These are phyloP conservation scores for Furcasterigmium sp. DNA, from an alignment of 2,329 filamentous ascomycete species.

Conservation along the genomic window DNA sequence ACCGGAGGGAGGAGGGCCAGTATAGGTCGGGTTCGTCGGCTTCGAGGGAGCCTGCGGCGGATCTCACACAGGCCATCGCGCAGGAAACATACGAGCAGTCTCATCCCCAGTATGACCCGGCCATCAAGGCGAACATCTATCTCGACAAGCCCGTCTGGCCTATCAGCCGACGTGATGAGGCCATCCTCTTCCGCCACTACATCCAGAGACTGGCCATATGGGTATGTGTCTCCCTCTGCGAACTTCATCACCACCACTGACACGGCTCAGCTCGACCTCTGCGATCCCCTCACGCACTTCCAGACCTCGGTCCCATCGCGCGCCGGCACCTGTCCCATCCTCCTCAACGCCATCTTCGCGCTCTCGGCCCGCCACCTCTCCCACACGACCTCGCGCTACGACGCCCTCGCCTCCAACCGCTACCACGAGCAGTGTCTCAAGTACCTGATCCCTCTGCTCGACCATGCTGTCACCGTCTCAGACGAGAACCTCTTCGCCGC, in stretches of 20 bases:
- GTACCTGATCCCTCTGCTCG: constrained; percentile 40
- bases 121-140: constrained; percentile 9
- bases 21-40: not conserved
- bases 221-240: constrained; percentile 17
- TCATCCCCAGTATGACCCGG: not conserved
- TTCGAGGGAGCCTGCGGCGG: not conserved
- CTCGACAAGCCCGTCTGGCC: constrained; percentile 16
- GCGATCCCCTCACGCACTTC: constrained; percentile 40
- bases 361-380: constrained; percentile 50
- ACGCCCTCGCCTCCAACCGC: constrained; percentile 41
- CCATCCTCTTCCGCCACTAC: constrained; percentile 27
- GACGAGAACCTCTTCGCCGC: constrained; percentile 52
- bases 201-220: constrained; percentile 27
- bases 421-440: constrained; percentile 51
- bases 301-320: constrained; percentile 47
- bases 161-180: constrained; percentile 23
- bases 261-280: constrained; percentile 32
- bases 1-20: too few relatives aligned
- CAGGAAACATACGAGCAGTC: too few relatives aligned
- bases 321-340: constrained; percentile 42
- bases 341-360: constrained; percentile 53
- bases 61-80: not conserved
- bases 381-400: constrained; percentile 36
- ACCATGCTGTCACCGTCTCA: constrained; percentile 27
- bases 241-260: constrained; percentile 5